phyloP scores from a whole-genome alignment of 805 yeast genomes.

The Ogataea angusta region DNA sequence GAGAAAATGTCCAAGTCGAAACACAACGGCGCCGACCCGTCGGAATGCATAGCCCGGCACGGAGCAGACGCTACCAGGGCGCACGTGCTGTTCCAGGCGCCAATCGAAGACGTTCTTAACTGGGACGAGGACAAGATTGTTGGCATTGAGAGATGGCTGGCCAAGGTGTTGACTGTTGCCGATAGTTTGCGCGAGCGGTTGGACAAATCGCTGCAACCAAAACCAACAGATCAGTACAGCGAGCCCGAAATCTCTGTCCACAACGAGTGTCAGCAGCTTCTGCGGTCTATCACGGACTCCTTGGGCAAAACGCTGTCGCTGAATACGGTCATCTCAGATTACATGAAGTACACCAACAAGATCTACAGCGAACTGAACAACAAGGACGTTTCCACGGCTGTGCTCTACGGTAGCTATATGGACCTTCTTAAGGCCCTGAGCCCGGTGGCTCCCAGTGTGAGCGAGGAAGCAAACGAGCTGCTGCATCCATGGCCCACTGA shows the following conservation, averaged over 20 bases:
- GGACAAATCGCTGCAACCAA: conserved; percentile 1
- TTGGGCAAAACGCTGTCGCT: conserved; percentile 57
- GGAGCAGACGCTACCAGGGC: conserved; percentile 97
- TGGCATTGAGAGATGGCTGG: conserved; percentile 87
- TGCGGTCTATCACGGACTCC: conserved; percentile 54
- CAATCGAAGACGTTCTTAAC: conserved; percentile 71
- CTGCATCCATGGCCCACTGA: conserved; percentile 28
- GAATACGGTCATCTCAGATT: conserved; percentile 85
- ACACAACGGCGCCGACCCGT: conserved; percentile 91
- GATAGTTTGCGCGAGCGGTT: conserved; percentile 18
- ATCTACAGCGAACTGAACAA: conserved; percentile 39
- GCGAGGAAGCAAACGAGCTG: conserved; percentile 79
- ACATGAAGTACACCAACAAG: conserved; percentile 74
- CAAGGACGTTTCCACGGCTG: conserved; percentile 33
- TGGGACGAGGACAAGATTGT: conserved; percentile 90
- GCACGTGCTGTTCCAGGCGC: conserved; percentile 88
- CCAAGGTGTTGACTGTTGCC: conserved; percentile 44
- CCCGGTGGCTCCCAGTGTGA: conserved; percentile 77
- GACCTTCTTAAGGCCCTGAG: conserved; percentile 61
- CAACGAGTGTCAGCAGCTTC: conserved; percentile 49
- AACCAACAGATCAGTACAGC: conserved; percentile 20
- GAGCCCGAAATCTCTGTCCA: conserved; percentile 53
- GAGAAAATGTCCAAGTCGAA: conserved; percentile 98
- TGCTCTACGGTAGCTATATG: conserved; percentile 48
- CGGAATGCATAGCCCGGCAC: conserved; percentile 62